These are phyloP conservation scores for Cladophialophora psammophila DNA, from an alignment of 2,329 filamentous ascomycete species.

Conservation along the genomic window DNA sequence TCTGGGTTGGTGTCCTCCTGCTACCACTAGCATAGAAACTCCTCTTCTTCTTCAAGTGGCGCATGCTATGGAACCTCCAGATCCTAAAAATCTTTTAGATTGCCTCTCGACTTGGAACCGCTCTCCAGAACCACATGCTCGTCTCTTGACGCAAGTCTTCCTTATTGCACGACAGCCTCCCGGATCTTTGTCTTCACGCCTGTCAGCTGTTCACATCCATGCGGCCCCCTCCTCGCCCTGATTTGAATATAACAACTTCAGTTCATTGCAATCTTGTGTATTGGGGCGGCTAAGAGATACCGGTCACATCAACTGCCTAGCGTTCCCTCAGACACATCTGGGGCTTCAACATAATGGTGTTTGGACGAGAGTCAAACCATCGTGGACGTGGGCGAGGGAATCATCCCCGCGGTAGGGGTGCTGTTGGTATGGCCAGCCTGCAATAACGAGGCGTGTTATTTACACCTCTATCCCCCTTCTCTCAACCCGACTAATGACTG, in stretches of 20 bases:
- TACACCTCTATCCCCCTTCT: neutral
- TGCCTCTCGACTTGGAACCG: neutral
- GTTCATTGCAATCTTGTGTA: neutral
- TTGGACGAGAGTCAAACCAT: neutral
- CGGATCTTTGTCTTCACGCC: neutral
- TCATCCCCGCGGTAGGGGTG: neutral
- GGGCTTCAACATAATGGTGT: neutral
- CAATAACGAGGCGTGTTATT: neutral
- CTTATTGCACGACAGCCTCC: neutral
- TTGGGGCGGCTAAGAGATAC: neutral
- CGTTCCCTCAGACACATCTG: neutral
- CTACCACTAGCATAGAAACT: slow-evolving; percentile 2
- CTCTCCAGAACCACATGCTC: neutral
- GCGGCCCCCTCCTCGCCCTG: neutral
- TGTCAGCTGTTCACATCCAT: neutral
- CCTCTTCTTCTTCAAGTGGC: neutral
- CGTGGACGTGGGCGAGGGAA: slow-evolving; percentile 10
- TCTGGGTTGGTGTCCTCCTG: slow-evolving; percentile 1
- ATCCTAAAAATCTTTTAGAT: neutral
- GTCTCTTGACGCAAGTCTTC: neutral
- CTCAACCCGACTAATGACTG: neutral
- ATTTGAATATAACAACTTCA: neutral
- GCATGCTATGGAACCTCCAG: neutral
- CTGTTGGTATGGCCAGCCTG: neutral
- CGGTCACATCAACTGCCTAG: neutral